Evolutionary conservation across 345 rosid species (phyloP), one percentile per base, ranked within the genome.

Genomic region (Arabidopsis suecica): DNA sequence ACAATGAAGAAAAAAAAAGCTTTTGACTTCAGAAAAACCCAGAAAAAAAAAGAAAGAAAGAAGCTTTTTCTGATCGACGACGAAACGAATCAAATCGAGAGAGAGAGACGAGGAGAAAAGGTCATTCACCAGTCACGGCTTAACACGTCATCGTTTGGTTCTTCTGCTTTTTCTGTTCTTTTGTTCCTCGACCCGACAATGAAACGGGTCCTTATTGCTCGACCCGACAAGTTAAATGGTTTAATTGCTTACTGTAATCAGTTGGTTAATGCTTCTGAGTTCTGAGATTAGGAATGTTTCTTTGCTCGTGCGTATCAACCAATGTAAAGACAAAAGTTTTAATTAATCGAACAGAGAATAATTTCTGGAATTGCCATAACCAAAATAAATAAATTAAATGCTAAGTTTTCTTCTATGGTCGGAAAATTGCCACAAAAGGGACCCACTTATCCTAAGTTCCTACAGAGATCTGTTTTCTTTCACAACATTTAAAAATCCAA

Each of bases 401-500:
- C 18, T 34, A 22, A 44, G 2, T 61, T 44, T 54, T 62, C 50
- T 70, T 77, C 7, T 53, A 67, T 34, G 81, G 81, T 72, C 44
- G 65, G n/a, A 62, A 73, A 61, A 45, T 37, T 38, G 61, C 67
- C 9, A 68, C n/a, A 62, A 20, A 47, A n/a, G 22, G 89, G 87
- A 60, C 91, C 98, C 87, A 83, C 89, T 85, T 90, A 93, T 93
- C 96, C 83, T 64, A 41, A 62, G 22, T 69, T 51, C 70, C 84
- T 77, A 40, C 20, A 40, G 25, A 12, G 1, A 62, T 84, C 90
- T 87, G 80, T 85, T 75, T 79, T 73, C 75, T 67, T 73, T 80
- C 77, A 74, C 41, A 68, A 36, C 38, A 62, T 54, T 59, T 41
- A 67, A 70, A 73, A 47, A 47, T 60, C 76, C 7, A 6, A 47